Conservation (phyloP, 352 stramenopile genomes). For the Pythium guiyangense region DNA sequence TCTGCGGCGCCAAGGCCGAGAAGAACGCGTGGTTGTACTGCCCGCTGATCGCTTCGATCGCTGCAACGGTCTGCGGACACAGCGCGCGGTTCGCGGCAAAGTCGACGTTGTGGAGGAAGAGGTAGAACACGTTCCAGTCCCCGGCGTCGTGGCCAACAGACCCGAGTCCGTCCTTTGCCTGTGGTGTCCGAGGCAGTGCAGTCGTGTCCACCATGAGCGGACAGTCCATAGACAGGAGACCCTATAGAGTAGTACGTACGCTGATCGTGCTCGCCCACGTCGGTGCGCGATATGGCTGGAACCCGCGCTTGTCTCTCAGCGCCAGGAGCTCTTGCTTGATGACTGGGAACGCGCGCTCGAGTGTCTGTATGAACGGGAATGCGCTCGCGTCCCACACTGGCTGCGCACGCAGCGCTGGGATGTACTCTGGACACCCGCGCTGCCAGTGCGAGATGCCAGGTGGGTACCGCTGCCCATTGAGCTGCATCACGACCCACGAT, state of each 20-base stretch:
- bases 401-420: constrained; percentile 36
- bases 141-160: constrained; percentile 73
- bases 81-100: constrained; percentile 60
- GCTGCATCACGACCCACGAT: constrained; percentile 63
- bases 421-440: constrained; percentile 54
- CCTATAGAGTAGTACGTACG: constrained; percentile 16
- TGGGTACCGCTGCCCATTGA: constrained; percentile 41
- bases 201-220: not conserved
- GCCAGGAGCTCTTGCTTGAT: constrained; percentile 65
- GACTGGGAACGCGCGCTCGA: constrained; percentile 43
- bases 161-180: constrained; percentile 68
- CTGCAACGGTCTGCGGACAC: constrained; percentile 52
- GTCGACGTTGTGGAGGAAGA: constrained; percentile 86
- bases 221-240: not conserved
- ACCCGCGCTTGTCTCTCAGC: constrained; percentile 35
- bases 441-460: constrained; percentile 45
- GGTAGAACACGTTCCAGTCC: constrained; percentile 88
- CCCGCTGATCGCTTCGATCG: constrained; percentile 53
- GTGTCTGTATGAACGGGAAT: constrained; percentile 41
- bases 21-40: constrained; percentile 88
- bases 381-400: constrained; percentile 44
- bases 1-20: constrained; percentile 74
- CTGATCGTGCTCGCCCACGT: constrained; percentile 57
- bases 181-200: not conserved
- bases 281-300: constrained; percentile 78